Evolutionary conservation across 192 early-diverging fungal species (phyloP), one percentile per base, ranked within the genome.

Genomic region (Chytriomyces confervae): DNA sequence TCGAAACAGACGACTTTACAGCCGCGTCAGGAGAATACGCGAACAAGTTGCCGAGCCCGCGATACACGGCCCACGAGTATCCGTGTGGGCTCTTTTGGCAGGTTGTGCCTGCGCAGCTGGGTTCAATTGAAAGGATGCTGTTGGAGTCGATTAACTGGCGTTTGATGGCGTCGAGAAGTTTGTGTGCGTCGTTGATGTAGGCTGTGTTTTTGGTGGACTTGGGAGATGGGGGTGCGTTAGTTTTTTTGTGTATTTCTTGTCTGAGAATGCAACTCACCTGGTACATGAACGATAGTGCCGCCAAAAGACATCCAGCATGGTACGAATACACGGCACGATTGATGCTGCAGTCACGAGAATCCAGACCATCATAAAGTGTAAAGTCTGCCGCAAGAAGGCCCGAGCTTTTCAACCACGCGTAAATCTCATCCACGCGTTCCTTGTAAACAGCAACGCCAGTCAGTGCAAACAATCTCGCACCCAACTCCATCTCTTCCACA

Each of bases 201-300:
- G 8, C 62, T 11, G 50, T 44, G 62, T 79, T 45, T 50, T 50
- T 7, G 9, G 77, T 79, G 27, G 10, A 24, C 47, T 79, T 36
- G 36, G 36, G 36, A 2, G 2, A 2, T 1, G 0, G 36, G 24
- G 24, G 24, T 27, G 24, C 24, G 24, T 27, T 27, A 27, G 24
- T 27, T 27, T 27, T 27, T 27, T 27, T 27, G 24, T 0, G 24
- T 27, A 27, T 27, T 27, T 27, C 24, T 27, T 27, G 24, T 27
- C 24, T 27, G 0, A 27, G 24, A 36, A 36, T 36, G 0, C 36
- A 36, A 36, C 36, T 36, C 68, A 27, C 27, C 11, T 69, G 18
- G 50, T 79, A 79, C 57, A 79, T 47, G 18, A 49, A 43, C 11
- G 77, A 51, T 5, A 79, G 77, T 13, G 69, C 77, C 3, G 69